Evolutionary conservation across 2,329 filamentous ascomycete genomes (phyloP).

Genomic region (Pseudogymnoascus sp.): DNA sequence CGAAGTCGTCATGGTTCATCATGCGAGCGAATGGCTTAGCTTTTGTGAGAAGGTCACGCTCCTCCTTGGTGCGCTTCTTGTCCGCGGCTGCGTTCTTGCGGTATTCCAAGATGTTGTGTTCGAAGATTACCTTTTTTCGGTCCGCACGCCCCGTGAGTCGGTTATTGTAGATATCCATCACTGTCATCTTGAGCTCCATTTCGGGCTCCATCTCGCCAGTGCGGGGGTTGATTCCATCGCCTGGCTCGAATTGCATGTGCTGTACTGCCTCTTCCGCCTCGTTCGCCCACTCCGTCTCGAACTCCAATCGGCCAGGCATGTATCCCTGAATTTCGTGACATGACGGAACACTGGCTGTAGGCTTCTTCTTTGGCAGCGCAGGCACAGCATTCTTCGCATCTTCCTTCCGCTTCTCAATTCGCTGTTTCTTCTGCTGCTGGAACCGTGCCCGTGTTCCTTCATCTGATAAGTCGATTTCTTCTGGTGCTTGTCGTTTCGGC

Average conservation of each 20-base stretch:
- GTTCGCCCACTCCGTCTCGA: conserved; percentile 95
- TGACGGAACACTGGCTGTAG: conserved; percentile 86
- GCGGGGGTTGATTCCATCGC: conserved; percentile 77
- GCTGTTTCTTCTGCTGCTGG: conserved; percentile 80
- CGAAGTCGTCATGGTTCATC: conserved; percentile 91
- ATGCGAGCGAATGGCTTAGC: conserved; percentile 93
- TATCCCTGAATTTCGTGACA: conserved; percentile 98
- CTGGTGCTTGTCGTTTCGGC: conserved; percentile 67
- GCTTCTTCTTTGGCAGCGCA: conserved; percentile 85
- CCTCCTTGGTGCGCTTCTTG: conserved; percentile 94
- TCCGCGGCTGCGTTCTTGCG: conserved; percentile 81
- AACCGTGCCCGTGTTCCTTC: conserved; percentile 85
- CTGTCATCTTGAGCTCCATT: conserved; percentile 93
- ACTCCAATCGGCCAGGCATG: conserved; percentile 95
- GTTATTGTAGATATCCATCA: conserved; percentile 97
- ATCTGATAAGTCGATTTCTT: conserved; percentile 70
- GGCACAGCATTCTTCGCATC: conserved; percentile 76
- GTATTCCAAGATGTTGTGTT: conserved; percentile 89
- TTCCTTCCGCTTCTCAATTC: conserved; percentile 88
- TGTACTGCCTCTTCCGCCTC: conserved; percentile 97
- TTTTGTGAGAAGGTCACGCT: conserved; percentile 83
- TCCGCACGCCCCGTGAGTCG: conserved; percentile 85
- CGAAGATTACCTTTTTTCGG: conserved; percentile 92
- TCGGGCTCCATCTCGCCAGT: conserved; percentile 88
- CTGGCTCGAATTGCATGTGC: conserved; percentile 95